Base-by-base conservation (phyloP, 2,329 filamentous ascomycete genomes). In the Neopestalotiopsis sp. region DNA sequence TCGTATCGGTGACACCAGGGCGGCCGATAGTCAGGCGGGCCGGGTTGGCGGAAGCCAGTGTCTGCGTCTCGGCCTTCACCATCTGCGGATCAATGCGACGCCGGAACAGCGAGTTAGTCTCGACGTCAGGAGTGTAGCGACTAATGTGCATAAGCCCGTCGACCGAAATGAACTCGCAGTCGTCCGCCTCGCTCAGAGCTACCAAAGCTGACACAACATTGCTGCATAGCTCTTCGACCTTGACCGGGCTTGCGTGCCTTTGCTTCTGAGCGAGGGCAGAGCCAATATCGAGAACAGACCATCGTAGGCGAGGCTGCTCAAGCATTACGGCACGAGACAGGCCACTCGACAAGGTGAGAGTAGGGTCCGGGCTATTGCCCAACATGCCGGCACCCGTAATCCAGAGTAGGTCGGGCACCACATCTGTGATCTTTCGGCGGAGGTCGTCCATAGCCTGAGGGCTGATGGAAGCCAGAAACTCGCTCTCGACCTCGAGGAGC, bases 281-380 rank as follows among this genome's bases (percentile, higher is more conserved):
- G 32, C 38, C 63, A 5, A 65, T 45, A n/a, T 65, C 63, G 24
- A 28, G 24, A 28, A 28, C 24, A 28, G 13, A 65, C 14, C 5
- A 65, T 24, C 17, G 42, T 24, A 32, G 56, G 3, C 45, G 40
- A 10, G 63, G 63, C 40, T 65, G 63, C 28, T 65, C 63, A 5
- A 65, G 63, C 63, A 65, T 65, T 1, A 65, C 24, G n/a, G 63
- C n/a, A 13, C 63, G 49, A 17, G 63, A 65, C 40, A 65, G 28
- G 17, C 63, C 63, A 38, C 34, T 4, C 17, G 49, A 56, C 13
- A 65, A 17, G 13, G 63, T 65, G 6, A 65, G 63, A 6, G 28
- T 7, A 34, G 63, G 42, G 24, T 17, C 20, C 20, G 45, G 61
- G 6, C 14, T n/a, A 2, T n/a, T 53, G 7, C 40, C 24, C 24